These are phyloP conservation scores for Xylaria digitata DNA, from an alignment of 2,329 filamentous ascomycete species.

Conservation along the genomic window DNA sequence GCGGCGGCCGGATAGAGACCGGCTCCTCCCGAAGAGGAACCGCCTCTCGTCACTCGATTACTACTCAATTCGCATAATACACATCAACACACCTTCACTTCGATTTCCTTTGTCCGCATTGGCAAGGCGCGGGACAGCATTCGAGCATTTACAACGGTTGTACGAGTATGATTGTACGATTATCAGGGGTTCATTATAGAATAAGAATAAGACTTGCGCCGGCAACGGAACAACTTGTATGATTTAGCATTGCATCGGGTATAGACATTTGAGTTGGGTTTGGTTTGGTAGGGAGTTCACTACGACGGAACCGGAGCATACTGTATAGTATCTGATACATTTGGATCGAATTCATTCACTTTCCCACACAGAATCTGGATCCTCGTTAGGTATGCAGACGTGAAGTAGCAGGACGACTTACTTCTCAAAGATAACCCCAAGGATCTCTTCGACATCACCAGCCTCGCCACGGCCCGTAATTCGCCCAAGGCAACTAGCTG, in stretches of 20 bases:
- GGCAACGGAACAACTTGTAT: conserved; percentile 42
- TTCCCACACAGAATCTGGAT: conserved; percentile 67
- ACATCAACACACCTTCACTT: conserved; percentile 35
- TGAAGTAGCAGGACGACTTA: conserved; percentile 60
- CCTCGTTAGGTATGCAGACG: conserved; percentile 32
- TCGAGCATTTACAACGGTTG: conserved; percentile 44
- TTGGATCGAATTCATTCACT: conserved; percentile 51
- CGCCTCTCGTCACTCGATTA: conserved; percentile 20
- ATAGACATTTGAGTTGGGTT: conserved; percentile 39
- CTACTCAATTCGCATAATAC: conserved; percentile 36
- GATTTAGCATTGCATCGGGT: conserved; percentile 33
- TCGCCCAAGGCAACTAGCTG: conserved; percentile 81
- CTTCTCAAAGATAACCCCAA: conserved; percentile 98
- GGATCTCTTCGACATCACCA: conserved; percentile 92
- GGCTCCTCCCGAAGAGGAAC: conserved; percentile 29
- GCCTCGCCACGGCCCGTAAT: conserved; percentile 88
- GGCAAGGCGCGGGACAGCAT: conserved; percentile 33
- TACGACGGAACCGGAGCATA: conserved; percentile 16
- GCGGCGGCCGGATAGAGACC: conserved; percentile 11
- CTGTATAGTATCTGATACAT: conserved; percentile 26
- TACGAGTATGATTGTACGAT: conserved; percentile 43
- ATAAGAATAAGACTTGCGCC: conserved; percentile 33
- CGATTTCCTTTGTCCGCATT: conserved; percentile 42
- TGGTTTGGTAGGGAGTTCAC: conserved; percentile 23
- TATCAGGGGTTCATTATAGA: conserved; percentile 33